These are phyloP conservation scores for Pseudonitzschia multistriata DNA, from an alignment of 108 stramenopile species.

Conservation along the genomic window DNA sequence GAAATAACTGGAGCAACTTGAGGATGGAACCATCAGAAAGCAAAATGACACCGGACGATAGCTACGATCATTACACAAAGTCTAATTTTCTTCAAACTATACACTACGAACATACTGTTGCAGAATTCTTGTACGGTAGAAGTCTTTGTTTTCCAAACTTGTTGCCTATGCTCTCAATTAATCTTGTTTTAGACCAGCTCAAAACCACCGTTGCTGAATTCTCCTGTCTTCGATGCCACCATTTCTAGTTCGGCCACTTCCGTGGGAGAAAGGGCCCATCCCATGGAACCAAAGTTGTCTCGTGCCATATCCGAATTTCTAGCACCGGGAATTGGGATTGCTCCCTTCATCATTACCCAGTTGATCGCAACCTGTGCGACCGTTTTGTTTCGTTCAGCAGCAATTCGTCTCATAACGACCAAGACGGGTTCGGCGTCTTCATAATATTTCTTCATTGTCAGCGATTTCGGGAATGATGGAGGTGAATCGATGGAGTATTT, in stretches of 20 bases:
- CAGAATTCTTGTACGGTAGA: no score
- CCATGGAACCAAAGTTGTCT: slow-evolving; percentile 51
- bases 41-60: no score
- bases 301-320: slow-evolving; percentile 49
- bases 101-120: no score
- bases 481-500: background rate
- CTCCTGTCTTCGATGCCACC: background rate
- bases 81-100: no score
- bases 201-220: slow-evolving; percentile 3
- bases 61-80: no score
- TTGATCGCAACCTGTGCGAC: slow-evolving; percentile 82
- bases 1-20: no score
- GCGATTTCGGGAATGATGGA: slow-evolving; percentile 23
- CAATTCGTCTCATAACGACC: slow-evolving; percentile 45
- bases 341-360: slow-evolving; percentile 62
- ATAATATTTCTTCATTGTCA: slow-evolving; percentile 56
- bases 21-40: no score
- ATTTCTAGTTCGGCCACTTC: slow-evolving; percentile 24
- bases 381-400: slow-evolving; percentile 41
- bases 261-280: slow-evolving; percentile 41
- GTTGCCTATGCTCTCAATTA: no score
- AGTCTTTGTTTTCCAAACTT: no score
- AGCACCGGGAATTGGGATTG: slow-evolving; percentile 72
- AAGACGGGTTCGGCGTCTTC: slow-evolving; percentile 32
- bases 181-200: slow-evolving; percentile 1